A percentile compares a stretch with the other conserved stretches of the same genome.
Conservation (phyloP, 2,329 filamentous ascomycete species). For the Raffaelea deltoideospora region DNA sequence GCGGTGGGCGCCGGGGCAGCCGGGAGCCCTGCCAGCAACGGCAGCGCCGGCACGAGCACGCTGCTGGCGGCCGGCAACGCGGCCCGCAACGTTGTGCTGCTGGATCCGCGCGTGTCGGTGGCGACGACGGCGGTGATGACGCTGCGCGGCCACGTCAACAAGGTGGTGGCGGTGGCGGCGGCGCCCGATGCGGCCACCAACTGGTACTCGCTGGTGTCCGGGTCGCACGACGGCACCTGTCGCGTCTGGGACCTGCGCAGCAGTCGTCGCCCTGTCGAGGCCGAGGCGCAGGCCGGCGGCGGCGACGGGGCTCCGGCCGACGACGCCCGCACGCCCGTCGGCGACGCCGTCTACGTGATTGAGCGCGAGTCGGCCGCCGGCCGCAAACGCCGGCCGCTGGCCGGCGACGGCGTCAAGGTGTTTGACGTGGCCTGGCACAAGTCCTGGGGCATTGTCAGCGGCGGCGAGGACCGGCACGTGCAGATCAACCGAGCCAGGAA, state of each 20-base stretch:
- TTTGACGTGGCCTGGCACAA: conserved; percentile 78
- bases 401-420: conserved; percentile 79
- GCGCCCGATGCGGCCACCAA: conserved; percentile 51
- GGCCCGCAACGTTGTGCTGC: conserved; percentile 76
- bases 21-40: background rate
- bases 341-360: conserved; percentile 63
- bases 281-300: conserved; percentile 35
- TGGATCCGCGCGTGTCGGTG: conserved; percentile 73
- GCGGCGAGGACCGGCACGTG: conserved; percentile 83
- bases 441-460: conserved; percentile 77
- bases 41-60: conserved; percentile 28
- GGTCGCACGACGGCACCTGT: conserved; percentile 83
- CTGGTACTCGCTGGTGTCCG: conserved; percentile 72
- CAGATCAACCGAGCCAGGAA: conserved; percentile 68
- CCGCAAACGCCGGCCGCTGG: conserved; percentile 47
- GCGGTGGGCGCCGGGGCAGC: conserved; percentile 46
- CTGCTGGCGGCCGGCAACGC: conserved; percentile 62
- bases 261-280: conserved; percentile 35
- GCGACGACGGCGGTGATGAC: conserved; percentile 72
- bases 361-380: conserved; percentile 51
- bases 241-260: conserved; percentile 85
- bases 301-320: conserved; percentile 23
- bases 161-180: conserved; percentile 34
- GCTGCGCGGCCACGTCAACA: conserved; percentile 77
- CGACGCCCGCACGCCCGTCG: conserved; percentile 31